phyloP scores from a whole-genome alignment of 1,284 basidiomycete genomes.

The Ustilago crameri region DNA sequence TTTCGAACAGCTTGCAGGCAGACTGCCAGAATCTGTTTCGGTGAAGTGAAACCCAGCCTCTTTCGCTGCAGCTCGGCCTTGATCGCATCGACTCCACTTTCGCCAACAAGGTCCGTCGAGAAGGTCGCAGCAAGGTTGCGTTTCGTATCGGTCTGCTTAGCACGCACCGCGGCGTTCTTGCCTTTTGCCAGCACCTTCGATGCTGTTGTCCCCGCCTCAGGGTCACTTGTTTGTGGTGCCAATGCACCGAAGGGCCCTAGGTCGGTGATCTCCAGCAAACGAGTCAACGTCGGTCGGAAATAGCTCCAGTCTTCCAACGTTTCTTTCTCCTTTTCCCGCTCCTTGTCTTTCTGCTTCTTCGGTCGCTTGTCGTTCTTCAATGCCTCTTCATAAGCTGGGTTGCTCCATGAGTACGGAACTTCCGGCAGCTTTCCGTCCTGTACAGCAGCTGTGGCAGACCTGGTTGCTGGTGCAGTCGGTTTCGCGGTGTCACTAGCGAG shows the following conservation, averaged over 20 bases:
- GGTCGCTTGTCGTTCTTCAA: constrained; percentile 50
- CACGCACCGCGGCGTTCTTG: constrained; percentile 5
- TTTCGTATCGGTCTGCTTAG: not conserved
- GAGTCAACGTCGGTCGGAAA: constrained; percentile 50
- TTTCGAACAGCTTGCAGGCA: constrained; percentile 18
- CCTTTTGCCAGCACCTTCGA: not conserved
- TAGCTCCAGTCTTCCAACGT: constrained; percentile 61
- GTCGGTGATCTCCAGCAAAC: constrained; percentile 51
- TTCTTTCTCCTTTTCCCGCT: constrained; percentile 57
- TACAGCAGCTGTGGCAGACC: not conserved
- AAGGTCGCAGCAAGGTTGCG: not conserved
- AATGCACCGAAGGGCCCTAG: constrained; percentile 34
- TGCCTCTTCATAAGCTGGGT: constrained; percentile 45
- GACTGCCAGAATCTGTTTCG: constrained; percentile 12
- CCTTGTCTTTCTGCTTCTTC: constrained; percentile 55
- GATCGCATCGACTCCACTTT: constrained; percentile 22
- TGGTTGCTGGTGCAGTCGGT: not conserved
- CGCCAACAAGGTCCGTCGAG: constrained; percentile 12
- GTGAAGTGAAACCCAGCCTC: constrained; percentile 7
- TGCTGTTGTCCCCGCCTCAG: not conserved
- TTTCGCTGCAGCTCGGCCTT: constrained; percentile 17
- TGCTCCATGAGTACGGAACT: constrained; percentile 31
- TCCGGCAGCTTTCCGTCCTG: not conserved
- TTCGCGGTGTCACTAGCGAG: not conserved
- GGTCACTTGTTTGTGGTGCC: constrained; percentile 4